Evolutionary conservation across 495 filamentous ascomycete species (phyloP).

Genomic region (Pyrenopolyporus hunteri): DNA sequence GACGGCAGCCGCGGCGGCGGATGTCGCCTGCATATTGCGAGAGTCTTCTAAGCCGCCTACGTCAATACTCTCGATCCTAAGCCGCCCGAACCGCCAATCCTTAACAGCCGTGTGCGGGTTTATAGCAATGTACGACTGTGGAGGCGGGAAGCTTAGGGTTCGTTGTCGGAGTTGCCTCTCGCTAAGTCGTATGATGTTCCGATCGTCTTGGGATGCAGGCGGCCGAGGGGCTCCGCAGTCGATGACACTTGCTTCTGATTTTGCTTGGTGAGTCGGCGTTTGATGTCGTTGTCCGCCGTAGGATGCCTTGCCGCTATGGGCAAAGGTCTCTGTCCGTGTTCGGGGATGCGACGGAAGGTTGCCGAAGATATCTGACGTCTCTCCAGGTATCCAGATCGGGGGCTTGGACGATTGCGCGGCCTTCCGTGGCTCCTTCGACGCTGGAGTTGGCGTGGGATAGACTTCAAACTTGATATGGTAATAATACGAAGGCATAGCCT

Average conservation of each 20-base stretch:
- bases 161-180: slow-evolving; percentile 43
- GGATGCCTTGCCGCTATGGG: slow-evolving; percentile 4
- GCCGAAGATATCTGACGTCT: slow-evolving; percentile 51
- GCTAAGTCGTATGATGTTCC: slow-evolving; percentile 40
- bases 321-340: background rate
- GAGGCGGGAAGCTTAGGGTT: slow-evolving; percentile 40
- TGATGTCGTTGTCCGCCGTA: slow-evolving; percentile 5
- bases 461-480: slow-evolving; percentile 92
- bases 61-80: slow-evolving; percentile 54
- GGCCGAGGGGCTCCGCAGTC: slow-evolving; percentile 52
- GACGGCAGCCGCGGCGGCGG: slow-evolving; percentile 49
- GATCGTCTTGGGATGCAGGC: slow-evolving; percentile 33
- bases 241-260: slow-evolving; percentile 41
- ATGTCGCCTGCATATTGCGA: slow-evolving; percentile 28
- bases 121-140: slow-evolving; percentile 43
- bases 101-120: slow-evolving; percentile 47
- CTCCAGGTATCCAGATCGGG: slow-evolving; percentile 48
- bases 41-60: slow-evolving; percentile 10
- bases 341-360: slow-evolving; percentile 52
- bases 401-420: slow-evolving; percentile 1
- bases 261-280: background rate
- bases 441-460: slow-evolving; percentile 58
- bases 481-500: slow-evolving; percentile 79
- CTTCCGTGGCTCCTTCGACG: slow-evolving; percentile 13
- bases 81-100: slow-evolving; percentile 56